Percentiles rank a stretch among this genome's conserved stretches.
Evolutionary conservation across 1,284 basidiomycete species (phyloP).

Genomic region (Moesziomyces sp.): DNA sequence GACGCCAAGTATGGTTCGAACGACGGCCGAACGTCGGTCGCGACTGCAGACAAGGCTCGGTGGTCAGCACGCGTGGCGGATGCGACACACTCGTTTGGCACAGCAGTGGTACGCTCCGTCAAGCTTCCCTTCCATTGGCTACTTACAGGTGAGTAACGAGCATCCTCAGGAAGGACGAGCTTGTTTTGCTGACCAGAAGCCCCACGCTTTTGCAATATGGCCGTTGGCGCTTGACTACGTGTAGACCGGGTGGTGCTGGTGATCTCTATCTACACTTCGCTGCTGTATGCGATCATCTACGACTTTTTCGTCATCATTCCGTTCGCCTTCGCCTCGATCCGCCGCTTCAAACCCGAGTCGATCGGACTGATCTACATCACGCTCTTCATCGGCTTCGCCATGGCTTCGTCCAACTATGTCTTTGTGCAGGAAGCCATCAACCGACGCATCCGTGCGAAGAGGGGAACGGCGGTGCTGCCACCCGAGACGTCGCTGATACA

Average conservation of each 20-base stretch:
- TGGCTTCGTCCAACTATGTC: constrained; percentile 21
- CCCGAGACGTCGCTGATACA: constrained; percentile 37
- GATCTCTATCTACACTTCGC: constrained; percentile 38
- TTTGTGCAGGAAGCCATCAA: constrained; percentile 34
- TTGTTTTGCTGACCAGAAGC: too few relatives aligned
- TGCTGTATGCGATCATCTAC: constrained; percentile 50
- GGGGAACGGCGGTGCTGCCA: constrained; percentile 19
- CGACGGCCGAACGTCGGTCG: not conserved
- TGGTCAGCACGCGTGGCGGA: not conserved
- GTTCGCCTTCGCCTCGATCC: constrained; percentile 35
- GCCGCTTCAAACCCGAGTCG: constrained; percentile 33
- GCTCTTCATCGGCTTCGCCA: constrained; percentile 38
- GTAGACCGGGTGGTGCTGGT: constrained; percentile 41
- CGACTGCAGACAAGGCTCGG: not conserved
- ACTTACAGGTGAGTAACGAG: constrained; percentile 7
- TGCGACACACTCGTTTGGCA: constrained; percentile 9
- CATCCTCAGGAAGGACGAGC: too few relatives aligned
- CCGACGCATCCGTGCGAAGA: constrained; percentile 22
- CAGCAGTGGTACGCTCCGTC: constrained; percentile 7
- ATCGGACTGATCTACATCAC: constrained; percentile 41
- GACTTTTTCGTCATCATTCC: constrained; percentile 50
- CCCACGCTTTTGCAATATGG: too few relatives aligned
- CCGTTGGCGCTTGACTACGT: too few relatives aligned
- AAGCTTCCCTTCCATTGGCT: constrained; percentile 42
- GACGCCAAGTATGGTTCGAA: constrained; percentile 20